These are phyloP conservation scores for Euryodendron excelsum DNA, from an alignment of 148 eudicot species.

Conservation along the genomic window DNA sequence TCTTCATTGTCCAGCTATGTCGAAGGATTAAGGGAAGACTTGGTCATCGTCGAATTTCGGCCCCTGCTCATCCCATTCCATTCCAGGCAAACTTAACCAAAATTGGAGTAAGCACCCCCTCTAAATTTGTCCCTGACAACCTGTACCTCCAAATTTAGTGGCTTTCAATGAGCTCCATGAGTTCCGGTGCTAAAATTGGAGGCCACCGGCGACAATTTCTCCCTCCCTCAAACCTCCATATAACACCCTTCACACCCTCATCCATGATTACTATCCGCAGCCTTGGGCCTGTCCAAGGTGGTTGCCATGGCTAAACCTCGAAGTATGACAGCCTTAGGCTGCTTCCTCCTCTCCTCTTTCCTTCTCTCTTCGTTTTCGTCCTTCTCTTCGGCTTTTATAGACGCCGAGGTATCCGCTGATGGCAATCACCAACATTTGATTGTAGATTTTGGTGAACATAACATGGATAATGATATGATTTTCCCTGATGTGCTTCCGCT, in stretches of 20 bases:
- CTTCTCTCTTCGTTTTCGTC: slow-evolving; percentile 17
- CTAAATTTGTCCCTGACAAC: background rate
- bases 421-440: too few species aligned
- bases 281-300: slow-evolving; percentile 23
- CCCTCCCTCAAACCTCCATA: background rate
- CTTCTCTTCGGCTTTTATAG: too few species aligned
- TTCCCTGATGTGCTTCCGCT: too few species aligned
- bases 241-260: background rate
- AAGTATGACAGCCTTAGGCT: slow-evolving; percentile 24
- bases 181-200: background rate
- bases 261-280: slow-evolving; percentile 18
- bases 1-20: too few species aligned
- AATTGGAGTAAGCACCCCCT: too few species aligned
- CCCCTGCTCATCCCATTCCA: background rate
- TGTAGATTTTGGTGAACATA: too few species aligned
- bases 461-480: too few species aligned
- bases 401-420: too few species aligned
- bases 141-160: background rate
- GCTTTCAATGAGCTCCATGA: background rate
- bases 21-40: background rate
- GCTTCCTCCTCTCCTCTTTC: slow-evolving; percentile 29
- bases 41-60: background rate
- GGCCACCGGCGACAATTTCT: too few species aligned
- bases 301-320: background rate
- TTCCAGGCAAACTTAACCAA: too few species aligned